phyloP scores from a whole-genome alignment of 257 asterid species.

The Oldenlandia corymbosa region DNA sequence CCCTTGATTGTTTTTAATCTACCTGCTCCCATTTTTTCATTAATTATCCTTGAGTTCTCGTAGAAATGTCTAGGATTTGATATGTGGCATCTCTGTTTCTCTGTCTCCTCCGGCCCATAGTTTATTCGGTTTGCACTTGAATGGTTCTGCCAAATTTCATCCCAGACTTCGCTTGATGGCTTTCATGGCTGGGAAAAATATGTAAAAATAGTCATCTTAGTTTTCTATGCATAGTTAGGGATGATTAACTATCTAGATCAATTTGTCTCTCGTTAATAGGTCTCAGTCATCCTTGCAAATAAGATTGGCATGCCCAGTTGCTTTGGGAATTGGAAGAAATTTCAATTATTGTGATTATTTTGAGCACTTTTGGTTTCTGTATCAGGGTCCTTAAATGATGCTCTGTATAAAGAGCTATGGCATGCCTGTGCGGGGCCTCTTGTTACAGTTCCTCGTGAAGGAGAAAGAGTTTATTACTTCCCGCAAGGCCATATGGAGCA shows the following conservation, averaged over 20 bases:
- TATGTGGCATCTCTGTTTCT: no score
- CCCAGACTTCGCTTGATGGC: neutral
- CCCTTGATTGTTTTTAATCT: no score
- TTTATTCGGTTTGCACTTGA: neutral
- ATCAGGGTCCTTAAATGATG: conserved; percentile 57
- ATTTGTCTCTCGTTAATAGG: neutral
- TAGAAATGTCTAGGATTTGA: no score
- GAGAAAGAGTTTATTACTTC: conserved; percentile 82
- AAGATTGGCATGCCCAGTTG: neutral
- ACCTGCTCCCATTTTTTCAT: no score
- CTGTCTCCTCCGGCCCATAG: neutral
- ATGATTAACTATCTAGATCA: neutral
- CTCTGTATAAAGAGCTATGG: conserved; percentile 85
- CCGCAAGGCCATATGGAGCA: conserved; percentile 99
- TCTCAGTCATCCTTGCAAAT: neutral
- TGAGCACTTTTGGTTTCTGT: conserved; percentile 15
- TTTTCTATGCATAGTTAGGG: neutral
- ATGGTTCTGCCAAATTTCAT: neutral
- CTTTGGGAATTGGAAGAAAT: neutral
- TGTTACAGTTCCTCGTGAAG: conserved; percentile 78
- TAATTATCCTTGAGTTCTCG: no score
- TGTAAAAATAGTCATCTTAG: neutral
- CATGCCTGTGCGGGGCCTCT: conserved; percentile 99
- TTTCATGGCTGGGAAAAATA: neutral
- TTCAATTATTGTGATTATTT: conserved; percentile 1